These are phyloP conservation scores for Boletus rubropictus DNA, from an alignment of 768 basidiomycete species.

Conservation along the genomic window DNA sequence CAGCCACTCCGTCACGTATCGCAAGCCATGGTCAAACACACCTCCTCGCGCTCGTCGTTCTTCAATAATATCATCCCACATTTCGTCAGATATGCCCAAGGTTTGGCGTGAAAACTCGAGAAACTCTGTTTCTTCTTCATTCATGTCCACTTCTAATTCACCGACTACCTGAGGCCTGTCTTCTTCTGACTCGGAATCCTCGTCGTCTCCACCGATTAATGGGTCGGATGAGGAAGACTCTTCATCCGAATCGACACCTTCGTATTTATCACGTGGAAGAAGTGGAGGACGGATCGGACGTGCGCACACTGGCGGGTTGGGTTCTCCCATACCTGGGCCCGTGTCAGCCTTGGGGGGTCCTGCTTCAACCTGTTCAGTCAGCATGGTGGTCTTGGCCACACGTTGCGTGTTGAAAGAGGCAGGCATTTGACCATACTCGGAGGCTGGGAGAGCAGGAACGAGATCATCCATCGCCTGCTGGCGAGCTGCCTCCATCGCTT, in stretches of 20 bases:
- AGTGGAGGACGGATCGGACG: constrained; percentile 69
- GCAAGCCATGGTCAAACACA: constrained; percentile 34
- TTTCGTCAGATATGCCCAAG: constrained; percentile 81
- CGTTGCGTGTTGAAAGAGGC: constrained; percentile 70
- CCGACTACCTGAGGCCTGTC: constrained; percentile 80
- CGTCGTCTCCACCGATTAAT: constrained; percentile 36
- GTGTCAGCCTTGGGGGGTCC: constrained; percentile 6
- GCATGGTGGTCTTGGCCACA: constrained; percentile 43
- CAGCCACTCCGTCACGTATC: neutral
- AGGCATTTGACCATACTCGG: constrained; percentile 88
- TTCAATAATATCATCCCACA: constrained; percentile 81
- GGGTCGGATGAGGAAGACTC: constrained; percentile 65
- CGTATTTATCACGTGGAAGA: constrained; percentile 76
- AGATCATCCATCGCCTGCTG: constrained; percentile 72
- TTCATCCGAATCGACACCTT: constrained; percentile 91
- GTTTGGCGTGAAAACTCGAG: constrained; percentile 91
- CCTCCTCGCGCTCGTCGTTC: constrained; percentile 80
- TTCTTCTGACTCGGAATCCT: constrained; percentile 62
- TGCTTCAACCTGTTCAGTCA: constrained; percentile 36
- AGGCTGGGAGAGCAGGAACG: constrained; percentile 70
- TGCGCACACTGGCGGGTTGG: constrained; percentile 19
- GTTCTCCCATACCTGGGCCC: neutral
- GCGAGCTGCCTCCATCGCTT: constrained; percentile 35
- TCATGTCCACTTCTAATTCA: constrained; percentile 87
- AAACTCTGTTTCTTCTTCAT: constrained; percentile 90